Conservation (phyloP, 192 early-diverging fungal species). For the Entophlyctis luteolus region DNA sequence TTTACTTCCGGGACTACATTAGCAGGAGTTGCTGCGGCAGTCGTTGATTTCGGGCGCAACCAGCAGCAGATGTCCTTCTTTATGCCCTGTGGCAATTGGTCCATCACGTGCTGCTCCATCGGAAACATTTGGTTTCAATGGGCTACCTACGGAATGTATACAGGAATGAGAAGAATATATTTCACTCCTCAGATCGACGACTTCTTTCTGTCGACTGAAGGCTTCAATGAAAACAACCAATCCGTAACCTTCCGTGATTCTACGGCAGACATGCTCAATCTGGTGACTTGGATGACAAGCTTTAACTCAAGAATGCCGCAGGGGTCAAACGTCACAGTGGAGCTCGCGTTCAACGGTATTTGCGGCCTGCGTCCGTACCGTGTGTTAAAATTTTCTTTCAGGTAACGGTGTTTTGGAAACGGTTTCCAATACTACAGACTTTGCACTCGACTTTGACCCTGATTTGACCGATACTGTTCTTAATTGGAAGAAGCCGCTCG, state of each 20-base stretch:
- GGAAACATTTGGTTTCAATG: constrained; percentile 45
- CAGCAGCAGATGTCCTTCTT: constrained; percentile 32
- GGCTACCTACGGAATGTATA: constrained; percentile 43
- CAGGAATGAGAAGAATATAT: constrained; percentile 33
- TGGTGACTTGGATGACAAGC: constrained; percentile 35
- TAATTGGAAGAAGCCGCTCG: constrained; percentile 37
- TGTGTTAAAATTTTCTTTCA: no score
- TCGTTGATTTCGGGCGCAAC: constrained; percentile 42
- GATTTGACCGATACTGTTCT: constrained; percentile 18
- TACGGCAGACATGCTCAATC: constrained; percentile 22
- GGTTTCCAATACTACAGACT: constrained; percentile 1
- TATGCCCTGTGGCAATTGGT: constrained; percentile 46
- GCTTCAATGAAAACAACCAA: constrained; percentile 5
- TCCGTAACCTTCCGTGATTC: constrained; percentile 24
- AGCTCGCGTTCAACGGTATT: constrained; percentile 41
- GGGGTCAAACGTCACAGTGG: constrained; percentile 14
- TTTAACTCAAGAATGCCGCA: constrained; percentile 20
- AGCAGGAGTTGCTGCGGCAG: neutral
- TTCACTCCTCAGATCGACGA: constrained; percentile 37
- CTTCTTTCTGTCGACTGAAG: constrained; percentile 14
- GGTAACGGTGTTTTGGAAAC: constrained; percentile 41
- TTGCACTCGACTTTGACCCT: constrained; percentile 26
- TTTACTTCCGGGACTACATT: neutral
- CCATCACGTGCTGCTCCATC: constrained; percentile 31
- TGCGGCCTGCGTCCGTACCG: neutral